Percentiles rank a stretch among this genome's conserved stretches.
phyloP scores from a whole-genome alignment of 2,329 filamentous ascomycete species.

The Xylariaceae sp. region DNA sequence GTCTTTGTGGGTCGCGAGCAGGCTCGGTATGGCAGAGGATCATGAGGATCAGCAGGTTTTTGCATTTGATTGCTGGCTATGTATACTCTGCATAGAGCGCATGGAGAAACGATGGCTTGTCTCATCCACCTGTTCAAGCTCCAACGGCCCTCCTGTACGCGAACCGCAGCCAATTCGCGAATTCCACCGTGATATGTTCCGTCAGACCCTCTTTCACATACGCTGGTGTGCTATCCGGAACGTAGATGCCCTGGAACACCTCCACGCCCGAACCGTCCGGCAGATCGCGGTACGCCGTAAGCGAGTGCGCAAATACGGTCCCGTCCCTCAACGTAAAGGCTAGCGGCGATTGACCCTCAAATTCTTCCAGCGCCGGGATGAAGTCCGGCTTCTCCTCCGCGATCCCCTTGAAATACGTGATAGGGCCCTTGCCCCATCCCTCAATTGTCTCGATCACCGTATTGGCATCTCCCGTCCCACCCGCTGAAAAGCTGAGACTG shows the following conservation, averaged over 20 bases:
- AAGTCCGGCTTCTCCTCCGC: neutral
- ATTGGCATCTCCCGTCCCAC: neutral
- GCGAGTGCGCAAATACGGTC: slow-evolving; percentile 3
- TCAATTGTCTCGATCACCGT: slow-evolving; percentile 1
- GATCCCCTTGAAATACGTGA: slow-evolving; percentile 2
- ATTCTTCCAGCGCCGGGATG: slow-evolving; percentile 1
- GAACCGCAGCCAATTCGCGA: slow-evolving; percentile 6
- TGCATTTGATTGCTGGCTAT: too few species aligned
- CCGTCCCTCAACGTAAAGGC: slow-evolving; percentile 4
- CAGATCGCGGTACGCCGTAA: slow-evolving; percentile 3
- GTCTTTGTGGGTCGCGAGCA: too few species aligned
- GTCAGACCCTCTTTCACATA: neutral
- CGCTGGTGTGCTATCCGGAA: slow-evolving; percentile 2
- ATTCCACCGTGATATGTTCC: slow-evolving; percentile 4
- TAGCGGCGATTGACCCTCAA: neutral
- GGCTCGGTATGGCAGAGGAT: too few species aligned
- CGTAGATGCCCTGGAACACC: slow-evolving; percentile 5
- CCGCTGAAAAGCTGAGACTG: slow-evolving; percentile 1
- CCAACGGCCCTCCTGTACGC: neutral
- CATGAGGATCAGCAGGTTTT: too few species aligned
- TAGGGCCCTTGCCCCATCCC: slow-evolving; percentile 3
- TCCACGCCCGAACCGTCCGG: slow-evolving; percentile 3
- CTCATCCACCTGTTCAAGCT: too few species aligned
- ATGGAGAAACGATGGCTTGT: too few species aligned
- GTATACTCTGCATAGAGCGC: too few species aligned